Conservation (phyloP, 2,329 filamentous ascomycete species). For the Fusarium dimerum region DNA sequence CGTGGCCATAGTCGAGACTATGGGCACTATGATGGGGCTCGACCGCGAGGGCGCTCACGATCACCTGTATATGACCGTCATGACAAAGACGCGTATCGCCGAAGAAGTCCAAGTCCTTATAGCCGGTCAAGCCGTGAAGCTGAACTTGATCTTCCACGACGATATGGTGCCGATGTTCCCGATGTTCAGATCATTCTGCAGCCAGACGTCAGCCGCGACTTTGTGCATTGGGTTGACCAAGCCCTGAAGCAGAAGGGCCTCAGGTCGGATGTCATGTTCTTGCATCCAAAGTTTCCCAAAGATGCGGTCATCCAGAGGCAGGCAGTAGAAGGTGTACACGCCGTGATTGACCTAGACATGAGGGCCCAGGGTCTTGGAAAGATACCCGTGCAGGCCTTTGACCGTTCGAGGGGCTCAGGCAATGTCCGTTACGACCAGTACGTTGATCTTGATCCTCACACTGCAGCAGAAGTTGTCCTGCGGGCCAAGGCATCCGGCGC, state of each 20-base stretch:
- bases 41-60: slow-evolving; percentile 64
- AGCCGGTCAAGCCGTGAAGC: slow-evolving; percentile 49
- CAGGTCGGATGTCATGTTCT: slow-evolving; percentile 75
- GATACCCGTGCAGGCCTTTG: slow-evolving; percentile 82
- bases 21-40: slow-evolving; percentile 41
- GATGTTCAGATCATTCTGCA: slow-evolving; percentile 87
- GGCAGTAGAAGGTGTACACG: slow-evolving; percentile 84
- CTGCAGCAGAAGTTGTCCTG: slow-evolving; percentile 79
- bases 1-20: slow-evolving; percentile 47
- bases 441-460: slow-evolving; percentile 73
- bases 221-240: slow-evolving; percentile 79
- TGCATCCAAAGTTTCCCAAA: slow-evolving; percentile 75
- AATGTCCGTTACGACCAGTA: slow-evolving; percentile 89
- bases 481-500: slow-evolving; percentile 59
- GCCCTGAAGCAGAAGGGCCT: slow-evolving; percentile 72
- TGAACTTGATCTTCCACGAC: slow-evolving; percentile 70
- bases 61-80: slow-evolving; percentile 57
- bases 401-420: slow-evolving; percentile 70
- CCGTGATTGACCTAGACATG: slow-evolving; percentile 75
- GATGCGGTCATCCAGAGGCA: slow-evolving; percentile 81
- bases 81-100: slow-evolving; percentile 57
- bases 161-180: slow-evolving; percentile 74
- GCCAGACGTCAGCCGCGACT: slow-evolving; percentile 75
- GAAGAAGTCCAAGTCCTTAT: slow-evolving; percentile 70
- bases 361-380: slow-evolving; percentile 69